These are phyloP conservation scores for Fonsecaea pugnacius DNA, from an alignment of 2,329 filamentous ascomycete genomes.

Conservation along the genomic window DNA sequence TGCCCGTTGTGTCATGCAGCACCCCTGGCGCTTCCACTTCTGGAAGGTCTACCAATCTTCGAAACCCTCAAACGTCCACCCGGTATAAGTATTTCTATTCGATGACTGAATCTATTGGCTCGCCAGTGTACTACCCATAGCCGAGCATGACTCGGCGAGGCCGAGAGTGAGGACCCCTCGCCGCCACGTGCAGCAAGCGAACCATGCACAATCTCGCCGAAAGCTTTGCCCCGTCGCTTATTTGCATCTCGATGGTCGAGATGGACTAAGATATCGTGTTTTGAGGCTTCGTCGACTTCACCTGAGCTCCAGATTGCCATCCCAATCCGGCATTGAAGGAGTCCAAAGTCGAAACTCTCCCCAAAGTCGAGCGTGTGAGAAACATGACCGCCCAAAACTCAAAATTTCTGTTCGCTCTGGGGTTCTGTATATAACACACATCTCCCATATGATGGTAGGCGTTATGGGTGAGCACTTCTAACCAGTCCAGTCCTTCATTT, in stretches of 20 bases:
- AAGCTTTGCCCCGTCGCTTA: not conserved
- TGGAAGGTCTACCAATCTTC: not conserved
- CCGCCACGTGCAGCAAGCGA: not conserved
- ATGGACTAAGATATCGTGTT: not conserved
- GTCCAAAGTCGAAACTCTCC: not conserved
- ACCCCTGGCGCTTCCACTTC: not conserved
- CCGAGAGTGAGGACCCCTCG: not conserved
- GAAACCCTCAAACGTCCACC: not conserved
- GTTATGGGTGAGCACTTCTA: not conserved
- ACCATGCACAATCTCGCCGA: not conserved
- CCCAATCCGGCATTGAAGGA: constrained; percentile 1
- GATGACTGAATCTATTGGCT: not conserved
- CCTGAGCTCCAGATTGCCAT: not conserved
- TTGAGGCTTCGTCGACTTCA: not conserved
- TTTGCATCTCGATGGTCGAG: not conserved
- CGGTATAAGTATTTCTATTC: not conserved
- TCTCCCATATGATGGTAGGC: not conserved
- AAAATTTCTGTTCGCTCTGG: not conserved
- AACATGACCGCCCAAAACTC: not conserved
- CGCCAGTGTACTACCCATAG: not conserved
- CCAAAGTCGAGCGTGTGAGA: not conserved
- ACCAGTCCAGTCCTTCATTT: not conserved
- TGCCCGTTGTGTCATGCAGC: not conserved
- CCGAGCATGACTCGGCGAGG: not conserved
- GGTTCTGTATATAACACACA: not conserved